These are phyloP conservation scores for Quercus parvula DNA, from an alignment of 306 rosid species.

Conservation along the genomic window DNA sequence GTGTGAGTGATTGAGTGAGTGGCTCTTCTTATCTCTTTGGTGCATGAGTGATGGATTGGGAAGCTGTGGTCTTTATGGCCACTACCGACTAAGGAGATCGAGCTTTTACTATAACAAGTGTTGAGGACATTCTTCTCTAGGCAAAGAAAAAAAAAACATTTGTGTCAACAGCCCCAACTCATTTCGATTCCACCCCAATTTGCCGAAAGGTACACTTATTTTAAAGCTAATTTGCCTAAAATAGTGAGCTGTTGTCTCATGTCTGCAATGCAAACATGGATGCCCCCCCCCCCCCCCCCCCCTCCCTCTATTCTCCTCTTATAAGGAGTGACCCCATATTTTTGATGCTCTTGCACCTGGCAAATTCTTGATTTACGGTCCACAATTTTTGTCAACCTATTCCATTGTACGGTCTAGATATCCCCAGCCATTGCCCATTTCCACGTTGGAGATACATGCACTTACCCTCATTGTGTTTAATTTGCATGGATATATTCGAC, in stretches of 20 bases:
- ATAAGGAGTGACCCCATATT: neutral
- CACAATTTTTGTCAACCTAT: neutral
- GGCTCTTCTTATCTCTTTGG: slow-evolving; percentile 25
- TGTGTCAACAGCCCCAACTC: slow-evolving; percentile 6
- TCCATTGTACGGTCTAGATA: neutral
- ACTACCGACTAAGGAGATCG: slow-evolving; percentile 16
- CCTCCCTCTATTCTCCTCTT: neutral
- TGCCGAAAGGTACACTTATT: neutral
- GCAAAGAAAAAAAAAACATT: slow-evolving; percentile 23
- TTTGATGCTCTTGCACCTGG: neutral
- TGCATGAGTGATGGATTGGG: slow-evolving; percentile 4
- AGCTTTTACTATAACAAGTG: slow-evolving; percentile 33
- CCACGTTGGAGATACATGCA: neutral
- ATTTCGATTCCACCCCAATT: neutral
- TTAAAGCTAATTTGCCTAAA: neutral
- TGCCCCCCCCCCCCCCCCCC: too few relatives aligned
- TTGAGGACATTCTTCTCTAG: slow-evolving; percentile 29
- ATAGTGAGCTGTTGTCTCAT: neutral
- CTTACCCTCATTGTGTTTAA: neutral
- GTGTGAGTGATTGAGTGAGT: slow-evolving; percentile 14
- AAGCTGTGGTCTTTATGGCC: neutral
- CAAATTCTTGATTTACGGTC: neutral
- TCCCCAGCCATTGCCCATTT: neutral
- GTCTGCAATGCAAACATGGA: too few relatives aligned
- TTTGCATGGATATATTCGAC: neutral